These are phyloP conservation scores for Typha latifolia DNA, from an alignment of 176 grass and related monocot genomes.

Conservation along the genomic window DNA sequence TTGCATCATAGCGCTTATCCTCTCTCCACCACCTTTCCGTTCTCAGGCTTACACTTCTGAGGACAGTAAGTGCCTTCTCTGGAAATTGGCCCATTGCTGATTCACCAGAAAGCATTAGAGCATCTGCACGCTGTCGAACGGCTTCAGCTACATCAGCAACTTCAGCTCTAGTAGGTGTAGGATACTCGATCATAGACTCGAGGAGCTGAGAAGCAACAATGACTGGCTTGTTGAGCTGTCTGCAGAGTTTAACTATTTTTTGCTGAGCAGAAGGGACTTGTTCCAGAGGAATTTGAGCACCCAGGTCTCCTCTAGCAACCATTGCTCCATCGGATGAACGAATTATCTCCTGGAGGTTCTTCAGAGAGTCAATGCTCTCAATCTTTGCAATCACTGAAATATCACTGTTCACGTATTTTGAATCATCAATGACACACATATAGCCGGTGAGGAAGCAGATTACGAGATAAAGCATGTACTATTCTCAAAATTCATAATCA, in stretches of 20 bases:
- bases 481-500: no score
- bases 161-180: slow-evolving; percentile 85
- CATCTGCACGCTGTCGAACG: slow-evolving; percentile 75
- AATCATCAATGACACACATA: neutral
- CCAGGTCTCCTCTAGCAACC: slow-evolving; percentile 93
- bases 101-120: slow-evolving; percentile 96
- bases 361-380: slow-evolving; percentile 84
- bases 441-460: no score
- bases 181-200: slow-evolving; percentile 96
- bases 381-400: slow-evolving; percentile 86
- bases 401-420: slow-evolving; percentile 47
- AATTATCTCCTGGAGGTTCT: slow-evolving; percentile 74
- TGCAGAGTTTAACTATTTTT: slow-evolving; percentile 78
- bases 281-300: slow-evolving; percentile 88
- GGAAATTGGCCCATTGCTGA: slow-evolving; percentile 96
- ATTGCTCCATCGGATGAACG: slow-evolving; percentile 82
- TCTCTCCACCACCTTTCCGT: slow-evolving; percentile 96
- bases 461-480: no score
- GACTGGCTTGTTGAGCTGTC: slow-evolving; percentile 94
- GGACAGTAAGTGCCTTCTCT: slow-evolving; percentile 80
- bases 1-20: slow-evolving; percentile 67
- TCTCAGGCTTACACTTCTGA: slow-evolving; percentile 77
- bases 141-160: slow-evolving; percentile 96
- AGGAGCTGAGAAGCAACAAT: slow-evolving; percentile 96
- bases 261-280: slow-evolving; percentile 89